Conservation (phyloP, 2,329 filamentous ascomycete species). For the Microascus cirrosus region DNA sequence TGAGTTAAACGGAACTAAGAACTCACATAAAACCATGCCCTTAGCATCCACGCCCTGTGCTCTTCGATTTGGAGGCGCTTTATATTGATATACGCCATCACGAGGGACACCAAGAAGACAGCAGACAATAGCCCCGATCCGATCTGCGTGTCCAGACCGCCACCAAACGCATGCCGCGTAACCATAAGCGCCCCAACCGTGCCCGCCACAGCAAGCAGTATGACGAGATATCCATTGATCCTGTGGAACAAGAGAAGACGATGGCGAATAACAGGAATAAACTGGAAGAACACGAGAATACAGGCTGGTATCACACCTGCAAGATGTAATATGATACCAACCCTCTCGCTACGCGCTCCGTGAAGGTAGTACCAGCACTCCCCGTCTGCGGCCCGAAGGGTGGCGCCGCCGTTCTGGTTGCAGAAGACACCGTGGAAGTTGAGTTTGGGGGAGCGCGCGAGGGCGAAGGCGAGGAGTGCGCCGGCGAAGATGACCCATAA, state of each 20-base stretch:
- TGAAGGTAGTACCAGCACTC: no score
- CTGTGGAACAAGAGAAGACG: constrained; percentile 40
- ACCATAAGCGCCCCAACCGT: neutral
- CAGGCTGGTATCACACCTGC: constrained; percentile 26
- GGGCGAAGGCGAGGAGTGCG: no score
- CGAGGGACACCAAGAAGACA: neutral
- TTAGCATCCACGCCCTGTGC: constrained; percentile 49
- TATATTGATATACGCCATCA: constrained; percentile 41
- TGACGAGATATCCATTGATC: constrained; percentile 42
- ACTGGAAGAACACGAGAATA: constrained; percentile 29
- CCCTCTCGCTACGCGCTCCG: constrained; percentile 8
- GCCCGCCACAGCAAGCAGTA: constrained; percentile 20
- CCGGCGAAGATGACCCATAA: no score
- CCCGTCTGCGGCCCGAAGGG: no score
- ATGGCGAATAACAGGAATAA: constrained; percentile 29
- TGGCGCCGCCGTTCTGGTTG: no score
- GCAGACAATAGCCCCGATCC: neutral
- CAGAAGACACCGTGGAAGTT: no score
- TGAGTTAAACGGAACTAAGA: no score
- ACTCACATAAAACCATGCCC: constrained; percentile 33
- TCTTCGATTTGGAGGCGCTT: constrained; percentile 47
- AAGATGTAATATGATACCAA: constrained; percentile 31
- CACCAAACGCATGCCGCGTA: neutral
- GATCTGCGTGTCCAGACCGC: neutral
- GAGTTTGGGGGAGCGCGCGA: no score